phyloP scores from a whole-genome alignment of 192 early-diverging fungal genomes.

The Jimgerdemannia lactiflua region DNA sequence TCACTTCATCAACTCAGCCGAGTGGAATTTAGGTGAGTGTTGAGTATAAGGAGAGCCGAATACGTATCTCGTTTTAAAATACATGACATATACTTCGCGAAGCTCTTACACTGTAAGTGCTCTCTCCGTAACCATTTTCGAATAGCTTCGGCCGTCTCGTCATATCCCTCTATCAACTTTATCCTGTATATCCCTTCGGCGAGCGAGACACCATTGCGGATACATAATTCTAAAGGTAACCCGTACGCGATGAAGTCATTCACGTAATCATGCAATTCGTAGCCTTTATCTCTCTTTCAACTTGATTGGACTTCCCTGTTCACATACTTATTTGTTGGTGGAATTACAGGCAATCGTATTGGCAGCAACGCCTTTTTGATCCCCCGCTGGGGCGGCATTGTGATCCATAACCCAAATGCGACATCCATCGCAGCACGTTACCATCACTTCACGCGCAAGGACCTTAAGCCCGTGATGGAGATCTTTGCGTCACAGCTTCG shows the following conservation, averaged over 20 bases:
- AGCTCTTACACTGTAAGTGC: no score
- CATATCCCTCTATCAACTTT: constrained; percentile 84
- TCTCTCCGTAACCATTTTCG: no score
- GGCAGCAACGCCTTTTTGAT: constrained; percentile 84
- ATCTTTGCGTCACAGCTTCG: constrained; percentile 82
- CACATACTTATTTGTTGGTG: no score
- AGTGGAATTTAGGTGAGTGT: constrained; percentile 85
- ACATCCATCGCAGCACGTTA: constrained; percentile 5
- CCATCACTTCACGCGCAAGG: constrained; percentile 34
- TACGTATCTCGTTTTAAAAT: not conserved
- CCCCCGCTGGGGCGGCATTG: constrained; percentile 94
- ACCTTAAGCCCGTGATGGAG: constrained; percentile 74
- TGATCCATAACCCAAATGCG: constrained; percentile 62
- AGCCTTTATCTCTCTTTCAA: no score
- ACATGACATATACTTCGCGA: not conserved
- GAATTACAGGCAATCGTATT: constrained; percentile 33
- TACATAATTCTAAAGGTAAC: constrained; percentile 54
- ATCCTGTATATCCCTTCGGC: constrained; percentile 81
- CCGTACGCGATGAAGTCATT: no score
- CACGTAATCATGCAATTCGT: no score
- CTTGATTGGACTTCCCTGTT: no score
- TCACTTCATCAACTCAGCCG: constrained; percentile 93
- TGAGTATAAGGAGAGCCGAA: not conserved
- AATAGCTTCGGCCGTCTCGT: constrained; percentile 80
- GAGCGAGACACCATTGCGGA: constrained; percentile 64